phyloP scores from a whole-genome alignment of 352 stramenopile genomes.

The Phytophthora vignae region DNA sequence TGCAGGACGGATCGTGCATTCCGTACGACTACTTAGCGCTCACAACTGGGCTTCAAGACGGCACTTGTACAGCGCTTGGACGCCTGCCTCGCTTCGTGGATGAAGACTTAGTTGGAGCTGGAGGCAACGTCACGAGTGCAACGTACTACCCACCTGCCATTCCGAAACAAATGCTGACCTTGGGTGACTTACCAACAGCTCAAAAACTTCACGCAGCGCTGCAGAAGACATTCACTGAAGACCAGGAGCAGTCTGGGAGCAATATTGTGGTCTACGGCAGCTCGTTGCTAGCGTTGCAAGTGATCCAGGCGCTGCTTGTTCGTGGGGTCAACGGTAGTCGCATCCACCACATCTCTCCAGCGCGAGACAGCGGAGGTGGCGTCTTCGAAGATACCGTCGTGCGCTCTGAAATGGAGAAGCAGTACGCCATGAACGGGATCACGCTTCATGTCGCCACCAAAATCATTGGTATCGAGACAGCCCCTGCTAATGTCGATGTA shows the following conservation, averaged over 20 bases:
- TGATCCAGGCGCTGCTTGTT: conserved; percentile 63
- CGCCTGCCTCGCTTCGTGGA: conserved; percentile 49
- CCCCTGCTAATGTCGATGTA: conserved; percentile 32
- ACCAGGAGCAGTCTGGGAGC: conserved; percentile 16
- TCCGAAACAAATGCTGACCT: conserved; percentile 34
- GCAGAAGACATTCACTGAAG: neutral
- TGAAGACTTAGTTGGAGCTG: conserved; percentile 34
- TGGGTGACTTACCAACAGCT: conserved; percentile 37
- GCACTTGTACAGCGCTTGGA: conserved; percentile 54
- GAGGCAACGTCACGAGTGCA: conserved; percentile 14
- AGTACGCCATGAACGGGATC: conserved; percentile 50
- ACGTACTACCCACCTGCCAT: conserved; percentile 34
- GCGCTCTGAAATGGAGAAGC: conserved; percentile 65
- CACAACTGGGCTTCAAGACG: conserved; percentile 76
- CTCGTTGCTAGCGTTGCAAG: conserved; percentile 71
- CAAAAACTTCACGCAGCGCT: conserved; percentile 31
- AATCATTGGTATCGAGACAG: conserved; percentile 51
- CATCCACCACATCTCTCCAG: conserved; percentile 67
- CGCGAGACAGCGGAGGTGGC: conserved; percentile 34
- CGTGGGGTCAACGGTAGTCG: conserved; percentile 49
- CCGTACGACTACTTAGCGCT: conserved; percentile 89
- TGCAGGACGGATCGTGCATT: conserved; percentile 83
- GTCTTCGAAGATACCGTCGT: conserved; percentile 73
- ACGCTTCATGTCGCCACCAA: conserved; percentile 55
- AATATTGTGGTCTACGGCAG: conserved; percentile 70